Conservation (phyloP, 108 stramenopile species). For the Nannochloropsis granulata region DNA sequence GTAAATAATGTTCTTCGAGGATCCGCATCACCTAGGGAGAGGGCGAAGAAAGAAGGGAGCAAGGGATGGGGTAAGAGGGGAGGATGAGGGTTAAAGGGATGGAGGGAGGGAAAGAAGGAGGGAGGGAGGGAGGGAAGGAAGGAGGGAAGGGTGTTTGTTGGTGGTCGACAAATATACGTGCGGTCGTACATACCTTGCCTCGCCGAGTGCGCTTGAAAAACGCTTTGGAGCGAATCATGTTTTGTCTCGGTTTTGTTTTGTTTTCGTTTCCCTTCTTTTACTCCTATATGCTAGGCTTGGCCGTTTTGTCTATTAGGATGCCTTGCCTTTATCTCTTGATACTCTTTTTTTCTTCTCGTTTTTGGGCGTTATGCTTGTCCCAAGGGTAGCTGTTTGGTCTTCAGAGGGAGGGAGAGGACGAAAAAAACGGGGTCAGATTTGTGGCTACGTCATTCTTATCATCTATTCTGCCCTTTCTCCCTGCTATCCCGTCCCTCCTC, state of each 20-base stretch:
- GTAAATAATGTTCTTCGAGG: constrained; percentile 34
- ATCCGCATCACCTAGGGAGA: constrained; percentile 4
- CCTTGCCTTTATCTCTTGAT: too few species aligned
- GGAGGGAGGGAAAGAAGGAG: background rate
- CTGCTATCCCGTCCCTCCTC: too few species aligned
- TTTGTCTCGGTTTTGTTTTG: background rate
- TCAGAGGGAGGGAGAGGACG: too few species aligned
- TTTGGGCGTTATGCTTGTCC: too few species aligned
- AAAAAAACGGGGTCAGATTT: background rate
- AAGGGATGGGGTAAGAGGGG: background rate
- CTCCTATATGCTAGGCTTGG: too few species aligned
- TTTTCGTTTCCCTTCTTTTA: background rate
- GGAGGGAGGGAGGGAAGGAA: background rate
- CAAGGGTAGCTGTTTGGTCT: too few species aligned
- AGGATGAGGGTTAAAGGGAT: background rate
- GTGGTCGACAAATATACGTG: background rate
- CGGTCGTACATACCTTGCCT: constrained; percentile 1
- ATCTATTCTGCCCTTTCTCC: background rate
- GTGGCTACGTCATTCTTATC: background rate
- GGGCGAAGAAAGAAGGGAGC: background rate
- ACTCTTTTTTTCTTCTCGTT: too few species aligned
- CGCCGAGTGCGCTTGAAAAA: constrained; percentile 23
- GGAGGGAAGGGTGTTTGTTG: background rate
- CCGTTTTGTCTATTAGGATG: too few species aligned
- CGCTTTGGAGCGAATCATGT: constrained; percentile 6